Evolutionary conservation across 257 asterid species (phyloP).

Genomic region (Datura wrightii): DNA sequence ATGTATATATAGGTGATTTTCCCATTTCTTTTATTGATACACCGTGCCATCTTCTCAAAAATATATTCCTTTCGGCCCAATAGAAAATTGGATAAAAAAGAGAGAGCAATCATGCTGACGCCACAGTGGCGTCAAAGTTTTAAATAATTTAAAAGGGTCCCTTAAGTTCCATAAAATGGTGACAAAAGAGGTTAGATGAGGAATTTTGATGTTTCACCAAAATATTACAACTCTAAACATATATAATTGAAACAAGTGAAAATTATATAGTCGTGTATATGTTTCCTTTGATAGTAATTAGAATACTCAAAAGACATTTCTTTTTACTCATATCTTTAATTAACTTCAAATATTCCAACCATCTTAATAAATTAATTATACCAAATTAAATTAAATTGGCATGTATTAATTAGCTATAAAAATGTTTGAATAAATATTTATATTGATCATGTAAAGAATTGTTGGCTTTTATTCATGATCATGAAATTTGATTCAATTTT

Average conservation of each 20-base stretch:
- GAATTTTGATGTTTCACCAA: constrained; percentile 18
- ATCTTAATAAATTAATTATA: not conserved
- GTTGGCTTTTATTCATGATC: not conserved
- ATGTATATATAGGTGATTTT: too few species aligned
- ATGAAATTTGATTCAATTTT: too few species aligned
- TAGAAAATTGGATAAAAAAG: not conserved
- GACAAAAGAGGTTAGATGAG: constrained; percentile 21
- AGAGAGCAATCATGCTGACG: not conserved
- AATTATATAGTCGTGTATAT: not conserved
- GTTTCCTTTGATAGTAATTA: not conserved
- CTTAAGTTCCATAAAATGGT: constrained; percentile 3
- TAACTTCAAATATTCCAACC: not conserved
- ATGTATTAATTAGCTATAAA: not conserved
- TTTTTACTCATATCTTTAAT: too few species aligned
- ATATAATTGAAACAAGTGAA: not conserved
- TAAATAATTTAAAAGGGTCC: not conserved
- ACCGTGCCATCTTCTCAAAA: too few species aligned
- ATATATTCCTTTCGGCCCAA: too few species aligned
- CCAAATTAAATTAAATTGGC: not conserved
- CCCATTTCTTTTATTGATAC: too few species aligned
- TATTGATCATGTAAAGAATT: too few species aligned
- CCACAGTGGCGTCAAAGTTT: not conserved
- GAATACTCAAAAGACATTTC: not conserved
- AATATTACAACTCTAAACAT: not conserved
- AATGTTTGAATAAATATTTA: not conserved